Conservation (phyloP, 306 rosid genomes). For the Cicer bijugum region DNA sequence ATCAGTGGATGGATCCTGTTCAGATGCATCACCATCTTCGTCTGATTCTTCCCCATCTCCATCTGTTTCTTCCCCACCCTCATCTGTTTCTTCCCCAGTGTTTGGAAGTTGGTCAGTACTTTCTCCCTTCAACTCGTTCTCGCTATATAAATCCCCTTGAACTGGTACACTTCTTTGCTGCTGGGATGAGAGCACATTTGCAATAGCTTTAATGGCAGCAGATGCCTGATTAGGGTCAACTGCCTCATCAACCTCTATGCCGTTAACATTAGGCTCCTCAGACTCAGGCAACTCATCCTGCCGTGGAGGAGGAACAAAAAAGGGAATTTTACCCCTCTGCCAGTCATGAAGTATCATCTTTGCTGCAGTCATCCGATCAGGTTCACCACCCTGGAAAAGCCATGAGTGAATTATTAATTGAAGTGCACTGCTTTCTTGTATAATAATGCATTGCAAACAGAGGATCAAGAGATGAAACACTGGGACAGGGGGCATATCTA, state of each 20-base stretch:
- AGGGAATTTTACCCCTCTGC: slow-evolving; percentile 96
- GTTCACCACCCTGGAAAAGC: slow-evolving; percentile 81
- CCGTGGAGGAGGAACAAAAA: slow-evolving; percentile 79
- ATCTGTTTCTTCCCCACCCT: not conserved
- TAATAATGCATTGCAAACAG: not conserved
- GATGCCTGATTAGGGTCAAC: slow-evolving; percentile 64
- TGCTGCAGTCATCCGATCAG: slow-evolving; percentile 87
- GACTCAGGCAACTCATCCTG: slow-evolving; percentile 52
- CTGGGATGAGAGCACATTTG: slow-evolving; percentile 76
- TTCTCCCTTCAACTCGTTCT: slow-evolving; percentile 66
- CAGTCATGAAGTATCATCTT: slow-evolving; percentile 96
- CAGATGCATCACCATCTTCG: slow-evolving; percentile 37
- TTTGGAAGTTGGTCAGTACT: slow-evolving; percentile 41
- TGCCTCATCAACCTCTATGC: slow-evolving; percentile 48
- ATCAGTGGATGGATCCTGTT: slow-evolving; percentile 30
- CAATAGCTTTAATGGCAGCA: slow-evolving; percentile 83
- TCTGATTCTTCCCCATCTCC: not conserved
- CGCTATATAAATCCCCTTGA: slow-evolving; percentile 71
- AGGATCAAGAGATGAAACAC: slow-evolving; percentile 1
- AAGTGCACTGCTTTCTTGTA: slow-evolving; percentile 16
- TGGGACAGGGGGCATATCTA: not conserved
- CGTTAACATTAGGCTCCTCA: slow-evolving; percentile 56
- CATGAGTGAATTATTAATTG: not conserved
- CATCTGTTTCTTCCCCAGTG: slow-evolving; percentile 1
- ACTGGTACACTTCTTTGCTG: slow-evolving; percentile 74